Evolutionary conservation across 176 grass and related monocot species (phyloP).

Genomic region (Aegilops bicornis): DNA sequence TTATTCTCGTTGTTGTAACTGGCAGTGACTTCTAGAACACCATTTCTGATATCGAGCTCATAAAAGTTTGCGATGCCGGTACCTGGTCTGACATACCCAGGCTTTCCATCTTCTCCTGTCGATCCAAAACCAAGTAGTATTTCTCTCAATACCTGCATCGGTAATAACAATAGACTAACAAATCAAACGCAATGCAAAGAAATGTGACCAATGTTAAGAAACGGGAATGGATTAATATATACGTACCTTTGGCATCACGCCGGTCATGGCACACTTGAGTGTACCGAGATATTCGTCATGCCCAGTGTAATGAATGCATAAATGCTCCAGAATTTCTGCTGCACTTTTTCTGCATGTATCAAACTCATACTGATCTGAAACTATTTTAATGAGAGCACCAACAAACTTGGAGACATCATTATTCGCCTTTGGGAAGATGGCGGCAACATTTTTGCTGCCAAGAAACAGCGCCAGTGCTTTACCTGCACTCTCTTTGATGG

Average conservation of each 20-base stretch:
- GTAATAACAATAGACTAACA: too few relatives aligned
- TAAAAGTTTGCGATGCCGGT: too few relatives aligned
- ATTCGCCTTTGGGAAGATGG: background rate
- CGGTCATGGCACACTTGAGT: background rate
- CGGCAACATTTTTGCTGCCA: rapidly evolving
- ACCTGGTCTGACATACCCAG: too few relatives aligned
- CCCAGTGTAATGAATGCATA: background rate
- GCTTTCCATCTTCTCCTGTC: background rate
- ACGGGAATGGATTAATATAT: too few relatives aligned
- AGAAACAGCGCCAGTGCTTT: background rate
- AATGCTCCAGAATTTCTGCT: background rate
- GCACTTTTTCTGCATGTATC: background rate
- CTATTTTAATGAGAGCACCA: background rate
- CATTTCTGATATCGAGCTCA: too few relatives aligned
- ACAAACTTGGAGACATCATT: too few relatives aligned
- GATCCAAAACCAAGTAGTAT: background rate
- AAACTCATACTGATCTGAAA: background rate
- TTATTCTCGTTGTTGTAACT: too few relatives aligned
- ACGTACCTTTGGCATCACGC: background rate
- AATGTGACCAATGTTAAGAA: too few relatives aligned
- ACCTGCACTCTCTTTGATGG: too few relatives aligned
- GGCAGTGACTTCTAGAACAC: too few relatives aligned
- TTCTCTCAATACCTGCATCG: background rate
- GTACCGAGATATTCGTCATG: background rate
- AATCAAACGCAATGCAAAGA: too few relatives aligned